A percentile compares a stretch with the other conserved stretches of the same genome.
Evolutionary conservation across 306 rosid species (phyloP).

Genomic region (Prunus mira): DNA sequence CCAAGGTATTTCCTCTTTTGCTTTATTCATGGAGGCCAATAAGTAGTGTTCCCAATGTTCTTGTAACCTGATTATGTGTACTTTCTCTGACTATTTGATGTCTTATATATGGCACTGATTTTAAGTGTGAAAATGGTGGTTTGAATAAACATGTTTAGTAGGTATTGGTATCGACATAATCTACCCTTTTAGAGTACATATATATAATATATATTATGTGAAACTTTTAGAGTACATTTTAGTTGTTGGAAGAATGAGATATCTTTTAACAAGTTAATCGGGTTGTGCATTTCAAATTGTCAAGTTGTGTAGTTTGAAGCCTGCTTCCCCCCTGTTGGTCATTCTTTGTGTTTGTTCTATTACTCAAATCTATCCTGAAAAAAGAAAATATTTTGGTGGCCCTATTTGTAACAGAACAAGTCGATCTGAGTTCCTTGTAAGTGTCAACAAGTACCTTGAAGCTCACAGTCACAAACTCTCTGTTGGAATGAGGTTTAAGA

Average conservation of each 20-base stretch:
- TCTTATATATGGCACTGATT: background rate
- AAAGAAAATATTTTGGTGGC: conserved; percentile 12
- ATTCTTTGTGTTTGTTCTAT: background rate
- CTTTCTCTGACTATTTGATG: background rate
- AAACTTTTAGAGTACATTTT: background rate
- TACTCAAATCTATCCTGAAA: background rate
- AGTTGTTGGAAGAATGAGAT: background rate
- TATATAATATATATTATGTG: too few relatives aligned
- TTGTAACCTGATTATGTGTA: background rate
- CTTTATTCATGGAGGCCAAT: background rate
- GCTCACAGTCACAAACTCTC: conserved; percentile 83
- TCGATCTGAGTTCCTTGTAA: conserved; percentile 88
- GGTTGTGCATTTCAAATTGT: background rate
- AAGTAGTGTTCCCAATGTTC: background rate
- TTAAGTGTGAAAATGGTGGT: background rate
- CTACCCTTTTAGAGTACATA: background rate
- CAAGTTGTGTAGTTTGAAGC: background rate
- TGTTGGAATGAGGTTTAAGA: conserved; percentile 97
- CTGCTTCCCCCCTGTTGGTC: background rate
- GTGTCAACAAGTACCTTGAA: conserved; percentile 91
- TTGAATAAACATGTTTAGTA: background rate
- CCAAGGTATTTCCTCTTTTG: conserved; percentile 63
- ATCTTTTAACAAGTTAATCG: background rate
- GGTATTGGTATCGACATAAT: background rate
- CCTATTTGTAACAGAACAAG: conserved; percentile 67